A percentile compares a stretch with the other conserved stretches of the same genome.
These are phyloP conservation scores for Brachypodium distachyon DNA, from an alignment of 202 grass and related monocot species.

Conservation along the genomic window DNA sequence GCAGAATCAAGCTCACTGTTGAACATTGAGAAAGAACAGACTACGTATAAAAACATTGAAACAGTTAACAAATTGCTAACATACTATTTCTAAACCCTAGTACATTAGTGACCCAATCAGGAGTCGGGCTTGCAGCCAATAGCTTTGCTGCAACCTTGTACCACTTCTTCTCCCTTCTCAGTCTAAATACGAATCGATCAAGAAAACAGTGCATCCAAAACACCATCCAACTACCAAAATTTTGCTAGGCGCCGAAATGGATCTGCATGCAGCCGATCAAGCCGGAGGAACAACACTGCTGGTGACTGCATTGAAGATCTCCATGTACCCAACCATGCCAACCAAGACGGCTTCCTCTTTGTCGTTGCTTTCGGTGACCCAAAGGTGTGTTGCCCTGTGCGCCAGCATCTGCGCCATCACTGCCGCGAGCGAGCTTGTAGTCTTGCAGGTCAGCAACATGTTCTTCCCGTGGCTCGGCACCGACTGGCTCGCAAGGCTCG, in stretches of 20 bases:
- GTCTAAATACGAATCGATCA: neutral
- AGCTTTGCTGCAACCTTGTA: neutral
- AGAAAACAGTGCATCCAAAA: neutral
- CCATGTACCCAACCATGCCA: conserved; percentile 51
- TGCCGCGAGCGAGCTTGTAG: conserved; percentile 51
- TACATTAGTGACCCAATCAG: neutral
- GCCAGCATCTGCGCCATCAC: conserved; percentile 81
- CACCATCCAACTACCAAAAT: neutral
- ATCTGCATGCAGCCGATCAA: neutral
- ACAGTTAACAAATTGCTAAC: neutral
- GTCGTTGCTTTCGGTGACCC: conserved; percentile 33
- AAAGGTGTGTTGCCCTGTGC: conserved; percentile 48
- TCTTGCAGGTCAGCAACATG: conserved; percentile 38
- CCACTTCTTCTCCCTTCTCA: neutral
- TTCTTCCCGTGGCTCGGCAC: conserved; percentile 33
- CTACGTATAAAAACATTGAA: neutral
- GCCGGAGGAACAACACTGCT: conserved; percentile 11
- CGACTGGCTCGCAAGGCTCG: neutral
- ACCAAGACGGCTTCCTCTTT: conserved; percentile 22
- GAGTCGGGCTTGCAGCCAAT: neutral
- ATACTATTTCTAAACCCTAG: too few relatives aligned
- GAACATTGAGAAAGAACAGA: neutral
- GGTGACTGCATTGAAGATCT: conserved; percentile 49
- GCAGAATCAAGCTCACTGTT: conserved; percentile 1
- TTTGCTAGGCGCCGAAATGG: neutral